Percentiles rank a stretch among this genome's conserved stretches.
Conservation (phyloP, 2,329 filamentous ascomycete species). For the Pseudogymnoascus sp. region DNA sequence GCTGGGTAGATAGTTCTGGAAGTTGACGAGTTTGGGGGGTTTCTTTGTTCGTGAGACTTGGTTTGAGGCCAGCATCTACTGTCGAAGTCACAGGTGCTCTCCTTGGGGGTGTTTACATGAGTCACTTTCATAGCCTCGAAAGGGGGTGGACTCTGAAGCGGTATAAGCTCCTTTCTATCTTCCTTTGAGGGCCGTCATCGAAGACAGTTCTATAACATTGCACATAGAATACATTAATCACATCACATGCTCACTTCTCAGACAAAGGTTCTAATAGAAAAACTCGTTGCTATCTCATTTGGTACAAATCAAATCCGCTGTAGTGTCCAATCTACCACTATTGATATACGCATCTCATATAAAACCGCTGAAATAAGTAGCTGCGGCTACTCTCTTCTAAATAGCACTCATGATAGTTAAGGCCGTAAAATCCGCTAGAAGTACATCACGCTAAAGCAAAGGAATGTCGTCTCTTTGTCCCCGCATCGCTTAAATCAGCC, state of each 20-base stretch:
- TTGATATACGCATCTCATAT: background rate
- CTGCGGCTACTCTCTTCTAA: background rate
- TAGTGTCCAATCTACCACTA: background rate
- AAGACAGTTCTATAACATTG: background rate
- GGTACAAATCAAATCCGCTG: background rate
- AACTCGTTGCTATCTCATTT: background rate
- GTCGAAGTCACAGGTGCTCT: background rate
- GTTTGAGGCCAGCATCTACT: background rate
- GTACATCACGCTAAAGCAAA: conserved; percentile 1
- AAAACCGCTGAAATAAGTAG: background rate
- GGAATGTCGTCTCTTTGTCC: background rate
- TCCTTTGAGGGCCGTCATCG: background rate
- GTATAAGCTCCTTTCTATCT: background rate
- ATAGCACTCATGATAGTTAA: background rate
- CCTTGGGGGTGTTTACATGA: background rate
- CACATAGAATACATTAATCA: background rate
- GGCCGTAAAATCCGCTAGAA: background rate
- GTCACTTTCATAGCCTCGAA: background rate
- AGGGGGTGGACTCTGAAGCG: background rate
- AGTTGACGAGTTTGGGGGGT: background rate
- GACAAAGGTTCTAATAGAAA: background rate
- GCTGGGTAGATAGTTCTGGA: background rate
- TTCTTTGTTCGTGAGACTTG: conserved; percentile 4
- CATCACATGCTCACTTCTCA: background rate
- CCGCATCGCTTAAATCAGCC: background rate